phyloP scores from a whole-genome alignment of 1,284 basidiomycete genomes.

The Sanguinoderma infundibulare region DNA sequence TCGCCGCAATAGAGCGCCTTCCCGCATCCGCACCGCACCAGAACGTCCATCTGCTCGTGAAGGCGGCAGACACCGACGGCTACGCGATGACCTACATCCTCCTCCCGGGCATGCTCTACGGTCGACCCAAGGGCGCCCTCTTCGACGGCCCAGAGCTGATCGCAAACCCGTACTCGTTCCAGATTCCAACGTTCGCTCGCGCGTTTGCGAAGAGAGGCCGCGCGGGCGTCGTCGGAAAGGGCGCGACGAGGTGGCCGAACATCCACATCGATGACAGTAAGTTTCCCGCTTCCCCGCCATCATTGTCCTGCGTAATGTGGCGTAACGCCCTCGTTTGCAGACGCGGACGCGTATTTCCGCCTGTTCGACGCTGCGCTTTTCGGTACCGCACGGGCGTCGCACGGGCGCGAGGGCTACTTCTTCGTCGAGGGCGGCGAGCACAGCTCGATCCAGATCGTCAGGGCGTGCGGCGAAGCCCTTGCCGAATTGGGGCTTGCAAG shows the following conservation, averaged over 20 bases:
- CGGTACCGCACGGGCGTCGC: constrained; percentile 26
- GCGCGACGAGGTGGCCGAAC: constrained; percentile 20
- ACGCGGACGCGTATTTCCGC: constrained; percentile 25
- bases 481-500: constrained; percentile 32
- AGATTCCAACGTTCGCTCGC: constrained; percentile 36
- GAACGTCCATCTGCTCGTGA: constrained; percentile 44
- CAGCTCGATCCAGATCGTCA: constrained; percentile 38
- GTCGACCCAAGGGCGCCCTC: constrained; percentile 38
- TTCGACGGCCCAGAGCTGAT: constrained; percentile 39
- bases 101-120: constrained; percentile 44
- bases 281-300: too few species aligned
- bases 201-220: constrained; percentile 35
- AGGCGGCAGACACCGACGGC: constrained; percentile 46
- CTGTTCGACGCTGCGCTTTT: constrained; percentile 23
- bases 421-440: constrained; percentile 52
- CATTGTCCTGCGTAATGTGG: background rate
- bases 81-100: constrained; percentile 42
- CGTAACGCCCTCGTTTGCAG: constrained; percentile 9
- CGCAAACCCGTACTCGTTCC: constrained; percentile 39
- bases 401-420: constrained; percentile 51
- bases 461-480: constrained; percentile 41
- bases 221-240: constrained; percentile 37
- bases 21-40: constrained; percentile 43
- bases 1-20: constrained; percentile 44
- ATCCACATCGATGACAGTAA: constrained; percentile 26